Evolutionary conservation across 257 asterid genomes (phyloP).

Genomic region (Nicotiana benthamiana): DNA sequence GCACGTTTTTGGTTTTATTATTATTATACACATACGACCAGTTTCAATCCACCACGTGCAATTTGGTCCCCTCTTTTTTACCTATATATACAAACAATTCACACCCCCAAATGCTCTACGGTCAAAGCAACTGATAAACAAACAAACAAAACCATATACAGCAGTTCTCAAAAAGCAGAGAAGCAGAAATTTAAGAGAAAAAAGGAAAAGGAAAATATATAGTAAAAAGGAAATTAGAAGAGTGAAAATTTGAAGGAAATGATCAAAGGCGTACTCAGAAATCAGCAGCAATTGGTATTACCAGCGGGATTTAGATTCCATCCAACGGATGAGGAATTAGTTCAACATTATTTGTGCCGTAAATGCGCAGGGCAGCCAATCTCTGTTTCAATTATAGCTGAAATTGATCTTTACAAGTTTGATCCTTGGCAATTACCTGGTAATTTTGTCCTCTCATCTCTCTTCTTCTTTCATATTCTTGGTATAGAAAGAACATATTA

Average conservation of each 20-base stretch:
- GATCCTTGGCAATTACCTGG: constrained; percentile 78
- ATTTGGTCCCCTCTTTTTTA: neutral
- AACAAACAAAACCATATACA: neutral
- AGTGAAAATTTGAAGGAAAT: neutral
- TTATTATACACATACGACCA: neutral
- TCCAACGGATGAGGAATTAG: constrained; percentile 37
- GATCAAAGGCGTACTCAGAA: neutral
- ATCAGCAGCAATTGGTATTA: constrained; percentile 15
- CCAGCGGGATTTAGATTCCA: constrained; percentile 40
- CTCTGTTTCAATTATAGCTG: constrained; percentile 47
- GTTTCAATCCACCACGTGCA: constrained; percentile 16
- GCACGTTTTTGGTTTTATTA: neutral
- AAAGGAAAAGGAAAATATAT: too few species aligned
- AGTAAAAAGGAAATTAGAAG: neutral
- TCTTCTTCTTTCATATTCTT: neutral
- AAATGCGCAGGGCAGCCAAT: constrained; percentile 44
- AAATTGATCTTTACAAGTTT: constrained; percentile 69
- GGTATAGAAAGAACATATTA: neutral
- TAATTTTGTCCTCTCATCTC: neutral
- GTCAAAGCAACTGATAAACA: neutral
- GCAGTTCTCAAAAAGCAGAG: neutral
- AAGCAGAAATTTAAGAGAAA: neutral
- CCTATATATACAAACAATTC: neutral
- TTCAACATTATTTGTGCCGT: constrained; percentile 29
- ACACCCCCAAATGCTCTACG: neutral